Evolutionary conservation across 208 protist species (phyloP).

Genomic region (Borovskyia barvae): DNA sequence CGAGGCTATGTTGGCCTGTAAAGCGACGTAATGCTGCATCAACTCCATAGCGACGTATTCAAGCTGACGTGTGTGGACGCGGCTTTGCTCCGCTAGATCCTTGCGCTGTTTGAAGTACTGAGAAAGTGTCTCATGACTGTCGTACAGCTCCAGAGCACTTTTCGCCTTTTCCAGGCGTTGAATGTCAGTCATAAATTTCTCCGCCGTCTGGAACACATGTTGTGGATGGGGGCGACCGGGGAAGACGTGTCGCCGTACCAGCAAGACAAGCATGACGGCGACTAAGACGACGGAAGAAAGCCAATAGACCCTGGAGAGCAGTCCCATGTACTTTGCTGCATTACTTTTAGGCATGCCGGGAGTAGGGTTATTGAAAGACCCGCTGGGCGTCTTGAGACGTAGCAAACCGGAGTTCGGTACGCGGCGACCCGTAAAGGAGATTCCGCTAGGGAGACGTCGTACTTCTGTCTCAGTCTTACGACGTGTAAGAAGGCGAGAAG

Average conservation of each 20-base stretch:
- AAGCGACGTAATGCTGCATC: slow-evolving; percentile 43
- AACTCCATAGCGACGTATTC: slow-evolving; percentile 44
- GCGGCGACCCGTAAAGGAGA: slow-evolving; percentile 12
- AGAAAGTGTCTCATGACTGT: slow-evolving; percentile 23
- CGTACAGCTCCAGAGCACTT: slow-evolving; percentile 14
- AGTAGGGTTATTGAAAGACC: not conserved
- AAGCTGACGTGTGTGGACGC: slow-evolving; percentile 26
- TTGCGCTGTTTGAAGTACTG: slow-evolving; percentile 22
- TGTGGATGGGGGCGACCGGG: not conserved
- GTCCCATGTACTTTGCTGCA: not conserved
- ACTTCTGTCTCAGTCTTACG: slow-evolving; percentile 14
- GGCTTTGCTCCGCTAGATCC: slow-evolving; percentile 14
- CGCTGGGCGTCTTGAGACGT: slow-evolving; percentile 1
- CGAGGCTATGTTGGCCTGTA: slow-evolving; percentile 46
- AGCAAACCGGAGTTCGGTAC: slow-evolving; percentile 2
- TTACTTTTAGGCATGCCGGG: not conserved
- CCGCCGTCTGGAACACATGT: slow-evolving; percentile 11
- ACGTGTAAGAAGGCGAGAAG: slow-evolving; percentile 7
- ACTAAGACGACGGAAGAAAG: slow-evolving; percentile 18
- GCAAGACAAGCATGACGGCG: slow-evolving; percentile 19
- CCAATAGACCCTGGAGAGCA: slow-evolving; percentile 10
- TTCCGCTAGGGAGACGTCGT: not conserved
- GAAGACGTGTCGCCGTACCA: not conserved
- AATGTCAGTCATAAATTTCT: slow-evolving; percentile 22
- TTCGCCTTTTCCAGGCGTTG: slow-evolving; percentile 8